phyloP scores from a whole-genome alignment of 192 early-diverging fungal genomes.

The Lobosporangium transversale region DNA sequence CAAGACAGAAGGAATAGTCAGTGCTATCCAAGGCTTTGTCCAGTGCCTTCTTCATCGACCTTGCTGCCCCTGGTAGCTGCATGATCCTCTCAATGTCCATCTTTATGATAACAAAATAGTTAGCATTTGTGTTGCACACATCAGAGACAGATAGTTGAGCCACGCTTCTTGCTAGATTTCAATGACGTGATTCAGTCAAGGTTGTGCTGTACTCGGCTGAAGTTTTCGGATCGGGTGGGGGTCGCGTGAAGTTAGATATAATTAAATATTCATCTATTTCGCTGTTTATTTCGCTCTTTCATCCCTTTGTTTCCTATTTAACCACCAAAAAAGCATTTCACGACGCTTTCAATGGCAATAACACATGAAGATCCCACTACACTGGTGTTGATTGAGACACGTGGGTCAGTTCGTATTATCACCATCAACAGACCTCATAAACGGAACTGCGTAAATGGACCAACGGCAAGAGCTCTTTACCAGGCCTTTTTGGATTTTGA shows the following conservation, averaged over 20 bases:
- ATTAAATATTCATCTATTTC: background rate
- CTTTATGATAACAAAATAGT: no score
- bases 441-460: slow-evolving; percentile 60
- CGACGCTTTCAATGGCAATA: background rate
- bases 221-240: no score
- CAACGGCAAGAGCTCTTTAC: slow-evolving; percentile 52
- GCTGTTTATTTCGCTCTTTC: background rate
- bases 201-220: no score
- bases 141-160: no score
- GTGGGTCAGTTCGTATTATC: slow-evolving; percentile 34
- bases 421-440: slow-evolving; percentile 56
- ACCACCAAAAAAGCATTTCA: background rate
- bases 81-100: no score
- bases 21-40: no score
- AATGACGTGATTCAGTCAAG: no score
- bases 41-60: no score
- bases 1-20: no score
- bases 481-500: slow-evolving; percentile 63
- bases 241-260: background rate
- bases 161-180: no score
- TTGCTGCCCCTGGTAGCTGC: no score
- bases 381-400: slow-evolving; percentile 39
- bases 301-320: background rate
- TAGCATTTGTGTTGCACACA: no score
- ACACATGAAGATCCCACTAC: slow-evolving; percentile 15